Base-by-base conservation (phyloP, 2,329 filamentous ascomycete genomes). In the Hymenoscyphus repandus region DNA sequence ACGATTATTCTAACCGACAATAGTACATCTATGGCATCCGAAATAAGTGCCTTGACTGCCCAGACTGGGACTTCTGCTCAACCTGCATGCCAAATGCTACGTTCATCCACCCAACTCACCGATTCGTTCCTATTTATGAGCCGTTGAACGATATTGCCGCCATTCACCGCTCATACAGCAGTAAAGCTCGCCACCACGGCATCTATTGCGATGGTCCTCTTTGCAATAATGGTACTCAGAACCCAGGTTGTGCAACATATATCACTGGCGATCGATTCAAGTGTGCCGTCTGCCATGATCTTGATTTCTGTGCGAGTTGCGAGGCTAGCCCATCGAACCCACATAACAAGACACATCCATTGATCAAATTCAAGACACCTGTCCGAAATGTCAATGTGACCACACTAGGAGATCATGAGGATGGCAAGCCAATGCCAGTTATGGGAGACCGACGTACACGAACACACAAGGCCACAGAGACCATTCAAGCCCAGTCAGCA, bases 301-400 rank as follows among this genome's bases (percentile, higher is more conserved):
- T 86, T 32, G 93, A 99, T 70, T 96, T 96, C 74, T 99, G 93
- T 68, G 89, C 88, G 65, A 87, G 81, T 65, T 99, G 93, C 72
- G 95, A 99, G 73, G 90, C 92, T 44, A 83, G 83, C 62, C 93
- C 93, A 6, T 76, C 76, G 57, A 92, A 95, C 69, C 75, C 74
- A 18, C 93, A 99, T 75, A 96, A 97, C 75, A 85, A 83, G 69
- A 95, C 91, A n/a, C 93, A 99, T 64, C 93, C 93, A 27, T 75
- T 99, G 61, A 90, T 99, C 75, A 96, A 96, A 74, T 90, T 99
- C 76, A 95, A 90, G 78, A 95, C 88, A 2, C 88, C 92, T 9
- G 86, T 99, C 44, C 87, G 89, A 59, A 86, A 88, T 60, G 88
- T 96, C 33, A 91, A 82, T 55, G 88, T 99, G 47, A 91, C 83